Conservation (phyloP, 2,329 filamentous ascomycete species). For the Alternaria arborescens region DNA sequence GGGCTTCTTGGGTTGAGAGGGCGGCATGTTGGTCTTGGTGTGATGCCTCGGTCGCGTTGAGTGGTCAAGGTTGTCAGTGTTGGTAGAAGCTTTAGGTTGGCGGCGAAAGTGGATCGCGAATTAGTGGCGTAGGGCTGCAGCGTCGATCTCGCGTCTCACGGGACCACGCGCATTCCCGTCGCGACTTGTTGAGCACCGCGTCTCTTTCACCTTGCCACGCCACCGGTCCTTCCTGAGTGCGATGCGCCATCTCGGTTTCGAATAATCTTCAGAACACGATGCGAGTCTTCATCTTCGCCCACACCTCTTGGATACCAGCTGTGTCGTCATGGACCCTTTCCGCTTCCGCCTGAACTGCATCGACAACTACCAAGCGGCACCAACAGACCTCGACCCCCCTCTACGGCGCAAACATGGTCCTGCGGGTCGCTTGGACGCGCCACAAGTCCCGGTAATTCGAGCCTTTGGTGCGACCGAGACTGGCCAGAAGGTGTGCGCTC, state of each 20-base stretch:
- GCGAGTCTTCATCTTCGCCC: background rate
- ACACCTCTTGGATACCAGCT: conserved; percentile 1
- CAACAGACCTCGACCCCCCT: conserved; percentile 81
- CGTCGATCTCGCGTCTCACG: conserved; percentile 26
- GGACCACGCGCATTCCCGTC: conserved; percentile 31
- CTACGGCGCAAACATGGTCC: conserved; percentile 69
- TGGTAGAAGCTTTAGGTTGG: conserved; percentile 18
- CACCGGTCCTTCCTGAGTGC: background rate
- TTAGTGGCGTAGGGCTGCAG: conserved; percentile 45
- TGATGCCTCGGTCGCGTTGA: conserved; percentile 2
- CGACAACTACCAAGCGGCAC: conserved; percentile 87
- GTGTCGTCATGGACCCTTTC: conserved; percentile 73
- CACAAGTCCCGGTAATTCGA: conserved; percentile 84
- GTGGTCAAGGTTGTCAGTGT: conserved; percentile 4
- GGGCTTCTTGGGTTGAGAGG: conserved; percentile 58
- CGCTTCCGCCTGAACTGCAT: conserved; percentile 93
- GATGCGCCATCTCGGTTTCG: conserved; percentile 9
- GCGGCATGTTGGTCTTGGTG: conserved; percentile 53
- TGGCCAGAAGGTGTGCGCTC: conserved; percentile 93
- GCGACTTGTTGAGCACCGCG: conserved; percentile 16
- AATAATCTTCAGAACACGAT: conserved; percentile 24
- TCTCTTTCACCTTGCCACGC: conserved; percentile 7
- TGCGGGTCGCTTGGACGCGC: conserved; percentile 68
- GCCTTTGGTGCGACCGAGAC: conserved; percentile 93
- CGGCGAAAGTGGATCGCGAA: conserved; percentile 26